Conservation (phyloP, 371 early-diverging fungal genomes). For the Phascolomyces articulosus region DNA sequence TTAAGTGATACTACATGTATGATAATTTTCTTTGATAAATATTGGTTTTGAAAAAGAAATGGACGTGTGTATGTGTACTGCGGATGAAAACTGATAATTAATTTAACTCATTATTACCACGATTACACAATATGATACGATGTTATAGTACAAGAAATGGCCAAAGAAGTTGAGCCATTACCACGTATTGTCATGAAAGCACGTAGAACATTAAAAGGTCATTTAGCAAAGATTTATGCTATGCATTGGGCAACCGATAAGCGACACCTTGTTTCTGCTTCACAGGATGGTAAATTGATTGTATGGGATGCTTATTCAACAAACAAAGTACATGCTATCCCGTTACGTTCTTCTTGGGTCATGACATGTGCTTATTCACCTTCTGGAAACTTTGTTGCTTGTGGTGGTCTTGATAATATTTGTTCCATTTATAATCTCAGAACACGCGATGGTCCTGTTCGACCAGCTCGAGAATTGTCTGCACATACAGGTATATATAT, state of each 20-base stretch:
- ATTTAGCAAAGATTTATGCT: slow-evolving; percentile 97
- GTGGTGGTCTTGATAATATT: slow-evolving; percentile 97
- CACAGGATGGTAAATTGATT: slow-evolving; percentile 97
- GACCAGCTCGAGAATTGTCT: slow-evolving; percentile 90
- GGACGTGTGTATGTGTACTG: no score
- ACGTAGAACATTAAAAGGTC: slow-evolving; percentile 94
- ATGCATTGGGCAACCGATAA: slow-evolving; percentile 98
- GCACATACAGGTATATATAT: slow-evolving; percentile 86
- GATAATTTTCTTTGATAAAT: slow-evolving; percentile 18
- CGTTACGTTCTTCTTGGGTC: slow-evolving; percentile 96
- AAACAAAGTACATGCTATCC: slow-evolving; percentile 97
- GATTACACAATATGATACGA: no score
- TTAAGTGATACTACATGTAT: slow-evolving; percentile 92
- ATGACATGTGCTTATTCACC: slow-evolving; percentile 98
- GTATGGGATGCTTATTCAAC: slow-evolving; percentile 97
- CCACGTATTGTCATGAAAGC: slow-evolving; percentile 95
- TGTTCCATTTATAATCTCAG: slow-evolving; percentile 95
- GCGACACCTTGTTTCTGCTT: slow-evolving; percentile 93
- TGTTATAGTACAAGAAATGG: slow-evolving; percentile 45
- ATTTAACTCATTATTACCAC: no score
- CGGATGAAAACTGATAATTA: no score
- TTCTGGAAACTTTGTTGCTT: slow-evolving; percentile 94
- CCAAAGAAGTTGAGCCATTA: slow-evolving; percentile 72
- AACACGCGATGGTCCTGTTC: slow-evolving; percentile 89
- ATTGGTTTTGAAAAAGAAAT: background rate